A percentile compares a stretch with the other conserved stretches of the same genome.
These are phyloP conservation scores for Zygotorulaspora mrakii DNA, from an alignment of 1,139 yeast genomes.

Conservation along the genomic window DNA sequence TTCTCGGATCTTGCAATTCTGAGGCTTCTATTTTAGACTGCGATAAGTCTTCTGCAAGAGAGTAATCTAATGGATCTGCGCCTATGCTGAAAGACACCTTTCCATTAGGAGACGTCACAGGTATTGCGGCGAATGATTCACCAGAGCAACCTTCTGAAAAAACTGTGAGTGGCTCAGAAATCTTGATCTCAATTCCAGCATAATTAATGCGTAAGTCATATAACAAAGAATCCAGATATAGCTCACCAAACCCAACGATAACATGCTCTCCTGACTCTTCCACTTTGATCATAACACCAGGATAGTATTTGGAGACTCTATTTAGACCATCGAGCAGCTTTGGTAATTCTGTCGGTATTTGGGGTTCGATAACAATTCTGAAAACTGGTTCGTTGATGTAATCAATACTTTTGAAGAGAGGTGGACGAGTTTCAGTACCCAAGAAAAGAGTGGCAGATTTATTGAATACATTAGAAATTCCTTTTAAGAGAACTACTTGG, in stretches of 20 bases:
- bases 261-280: conserved; percentile 91
- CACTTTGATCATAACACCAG: conserved; percentile 62
- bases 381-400: conserved; percentile 57
- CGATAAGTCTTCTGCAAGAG: conserved; percentile 56
- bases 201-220: conserved; percentile 63
- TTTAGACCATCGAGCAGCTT: conserved; percentile 65
- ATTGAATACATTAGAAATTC: conserved; percentile 51
- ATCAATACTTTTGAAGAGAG: conserved; percentile 43
- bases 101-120: conserved; percentile 54
- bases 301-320: conserved; percentile 58
- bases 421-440: conserved; percentile 11
- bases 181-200: conserved; percentile 69
- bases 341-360: conserved; percentile 74
- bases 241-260: conserved; percentile 78
- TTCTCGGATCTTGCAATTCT: conserved; percentile 39
- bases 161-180: conserved; percentile 78
- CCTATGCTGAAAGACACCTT: conserved; percentile 61
- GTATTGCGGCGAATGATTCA: conserved; percentile 63
- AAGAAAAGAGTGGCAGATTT: conserved; percentile 58
- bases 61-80: conserved; percentile 69
- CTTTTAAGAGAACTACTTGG: conserved; percentile 60
- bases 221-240: conserved; percentile 78
- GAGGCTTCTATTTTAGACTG: conserved; percentile 42
- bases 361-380: conserved; percentile 81
- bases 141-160: conserved; percentile 76